Evolutionary conservation across 306 rosid species (phyloP).

Genomic region (Trifolium repens): DNA sequence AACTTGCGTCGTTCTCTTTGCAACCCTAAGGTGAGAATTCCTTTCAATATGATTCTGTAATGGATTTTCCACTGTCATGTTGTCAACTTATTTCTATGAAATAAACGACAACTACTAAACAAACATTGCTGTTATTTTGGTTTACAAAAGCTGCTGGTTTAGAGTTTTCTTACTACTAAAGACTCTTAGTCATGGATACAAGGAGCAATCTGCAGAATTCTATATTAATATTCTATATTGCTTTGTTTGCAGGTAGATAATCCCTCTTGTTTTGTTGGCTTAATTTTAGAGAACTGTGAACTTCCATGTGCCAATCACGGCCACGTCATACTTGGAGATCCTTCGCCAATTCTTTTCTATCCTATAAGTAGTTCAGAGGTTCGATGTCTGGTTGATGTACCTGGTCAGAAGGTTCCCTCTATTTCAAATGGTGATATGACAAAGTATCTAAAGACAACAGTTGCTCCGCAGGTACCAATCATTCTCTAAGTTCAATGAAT

Average conservation of each 20-base stretch:
- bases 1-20: conserved; percentile 96
- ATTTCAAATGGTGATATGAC: conserved; percentile 95
- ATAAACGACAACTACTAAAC: not conserved
- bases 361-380: conserved; percentile 90
- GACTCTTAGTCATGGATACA: not conserved
- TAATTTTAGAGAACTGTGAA: conserved; percentile 80
- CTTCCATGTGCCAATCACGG: conserved; percentile 96
- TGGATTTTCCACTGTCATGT: conserved; percentile 7
- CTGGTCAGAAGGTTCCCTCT: conserved; percentile 98
- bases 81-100: conserved; percentile 15
- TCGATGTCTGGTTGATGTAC: conserved; percentile 96
- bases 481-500: conserved; percentile 9
- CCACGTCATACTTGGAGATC: conserved; percentile 91
- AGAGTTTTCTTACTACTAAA: conserved; percentile 8
- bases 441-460: conserved; percentile 75
- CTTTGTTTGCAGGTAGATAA: conserved; percentile 74
- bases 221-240: conserved; percentile 28
- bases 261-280: conserved; percentile 95
- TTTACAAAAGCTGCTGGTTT: not conserved
- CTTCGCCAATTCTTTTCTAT: conserved; percentile 94
- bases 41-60: conserved; percentile 25
- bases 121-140: not conserved
- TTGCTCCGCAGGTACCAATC: conserved; percentile 85
- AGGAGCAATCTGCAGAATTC: conserved; percentile 16
- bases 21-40: conserved; percentile 72